Percentiles rank a stretch among this genome's conserved stretches.
phyloP scores from a whole-genome alignment of 306 rosid genomes.

The Boehmeria nivea region DNA sequence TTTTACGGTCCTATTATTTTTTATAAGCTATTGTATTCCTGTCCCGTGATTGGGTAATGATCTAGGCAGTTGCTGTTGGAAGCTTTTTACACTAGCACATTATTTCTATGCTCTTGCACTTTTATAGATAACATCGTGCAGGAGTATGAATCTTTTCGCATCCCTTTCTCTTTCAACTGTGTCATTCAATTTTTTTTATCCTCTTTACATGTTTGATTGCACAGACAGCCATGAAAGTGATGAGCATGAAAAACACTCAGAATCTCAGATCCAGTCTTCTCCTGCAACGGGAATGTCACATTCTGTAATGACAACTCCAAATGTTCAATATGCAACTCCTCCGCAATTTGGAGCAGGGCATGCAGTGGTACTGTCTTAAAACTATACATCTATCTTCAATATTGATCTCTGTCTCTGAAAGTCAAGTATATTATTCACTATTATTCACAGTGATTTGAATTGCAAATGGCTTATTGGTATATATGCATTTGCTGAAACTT shows the following conservation, averaged over 20 bases:
- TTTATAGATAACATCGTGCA: background rate
- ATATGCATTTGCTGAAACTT: background rate
- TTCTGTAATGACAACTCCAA: constrained; percentile 38
- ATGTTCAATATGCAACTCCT: constrained; percentile 58
- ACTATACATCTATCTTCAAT: constrained; percentile 9
- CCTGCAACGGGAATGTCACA: constrained; percentile 50
- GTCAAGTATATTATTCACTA: background rate
- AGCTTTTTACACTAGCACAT: no score
- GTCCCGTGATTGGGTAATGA: no score
- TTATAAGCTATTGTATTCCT: no score
- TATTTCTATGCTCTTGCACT: no score
- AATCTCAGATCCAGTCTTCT: constrained; percentile 50
- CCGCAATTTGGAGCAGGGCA: constrained; percentile 69
- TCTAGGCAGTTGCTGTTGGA: no score
- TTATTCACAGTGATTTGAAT: no score
- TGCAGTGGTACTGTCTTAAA: constrained; percentile 56
- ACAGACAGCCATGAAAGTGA: constrained; percentile 62
- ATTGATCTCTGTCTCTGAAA: background rate
- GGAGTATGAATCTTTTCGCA: constrained; percentile 8
- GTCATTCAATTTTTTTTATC: background rate
- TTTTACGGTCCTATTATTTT: no score
- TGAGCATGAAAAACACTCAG: constrained; percentile 54
- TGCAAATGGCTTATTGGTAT: background rate
- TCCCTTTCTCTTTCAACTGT: background rate
- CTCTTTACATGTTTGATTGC: constrained; percentile 24